Base-by-base conservation (phyloP, 192 early-diverging fungal species). In the Podila horticola region DNA sequence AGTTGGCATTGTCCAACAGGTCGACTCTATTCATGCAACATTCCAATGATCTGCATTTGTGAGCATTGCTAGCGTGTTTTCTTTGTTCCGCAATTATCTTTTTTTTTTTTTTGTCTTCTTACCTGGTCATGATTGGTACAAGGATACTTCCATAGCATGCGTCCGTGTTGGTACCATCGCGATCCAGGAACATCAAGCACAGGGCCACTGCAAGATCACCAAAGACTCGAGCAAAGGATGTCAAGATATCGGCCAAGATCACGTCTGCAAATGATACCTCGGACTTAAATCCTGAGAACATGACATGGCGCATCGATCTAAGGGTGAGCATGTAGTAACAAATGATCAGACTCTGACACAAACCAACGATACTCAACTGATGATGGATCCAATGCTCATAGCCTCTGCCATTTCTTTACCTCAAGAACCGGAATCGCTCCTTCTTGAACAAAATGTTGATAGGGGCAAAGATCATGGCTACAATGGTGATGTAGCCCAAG, bases 191-290 rank as follows among this genome's bases (percentile, higher is more conserved):
- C 66, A 93, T 85, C 74, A 93, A 88, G 55, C 92, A 91, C 19
- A 83, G 83, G 0, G 94, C 90, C 13, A 90, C 83, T 63, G 91
- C 89, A 15, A 96, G 69, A 75, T 98, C 97, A 13, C 95, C 94
- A 66, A 98, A 86, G 22, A 97, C 93, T 58, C 93, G 90, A 3
- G 97, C 94, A 82, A 95, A 98, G 65, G 94, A 95, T 0, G 97
- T 98, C 83, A 99, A 74, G 33, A 98, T 94, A 89, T 99, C 98
- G 1, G 97, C 96, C 61, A 99, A 83, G 38, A 99, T 91, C 30
- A 97, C 88, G 70, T 99, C 98, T 0, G 83, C 85, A 64, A 95
- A 88, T 30, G 84, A 87, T 5, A 95, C 92, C 65, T 85, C 82
- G 4, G 84, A 41, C 59, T 82, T 71, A 28, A 92, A 57, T 60